Evolutionary conservation across 257 asterid species (phyloP), one percentile per base, ranked within the genome.

Genomic region (Salvia splendens): DNA sequence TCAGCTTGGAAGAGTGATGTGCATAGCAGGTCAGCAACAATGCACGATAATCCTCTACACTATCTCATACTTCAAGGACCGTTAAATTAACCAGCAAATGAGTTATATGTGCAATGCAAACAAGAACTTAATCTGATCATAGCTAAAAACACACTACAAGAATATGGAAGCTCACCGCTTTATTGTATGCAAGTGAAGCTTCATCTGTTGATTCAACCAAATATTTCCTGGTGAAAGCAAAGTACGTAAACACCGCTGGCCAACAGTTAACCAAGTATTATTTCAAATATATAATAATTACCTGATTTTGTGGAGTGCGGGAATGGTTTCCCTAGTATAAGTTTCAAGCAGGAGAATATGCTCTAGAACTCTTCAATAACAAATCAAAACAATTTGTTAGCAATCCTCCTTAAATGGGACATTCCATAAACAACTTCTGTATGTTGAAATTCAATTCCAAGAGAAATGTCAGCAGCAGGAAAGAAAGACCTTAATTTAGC

Each of bases 271-370:
- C 14, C 52, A 61, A 48, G 28, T 33, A 47, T 11, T 11, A 72
- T 61, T 16, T 52, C 43, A 51, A 50, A 40, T 43, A 33, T 10
- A 59, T 53, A 33, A 58, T 47, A 24, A 46, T 77, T 83, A 91
- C 99, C 99, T 87, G 72, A 91, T 94, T 74, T 89, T 87, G 64
- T 91, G 97, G 53, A 94, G 95, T 54, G 99, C 99, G 2, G 95
- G 96, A 73, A 94, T 83, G 61, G 96, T 85, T 73, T 93, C 97
- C 43, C 91, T 84, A 58, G 92, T 86, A 49, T 93, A 93, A 3
- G 99, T 90, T 75, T 88, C 99, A 58, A 88, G 95, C 81, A 93
- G 87, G 76, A 93, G 96, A 80, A 93, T 87, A 61, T 88, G 92
- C 73, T 93, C 99, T 15, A 93, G 86, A 82, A 84, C 97, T 68